Evolutionary conservation across 345 rosid genomes (phyloP), one percentile per base, ranked within the genome.

Genomic region (Cochlearia excelsa): DNA sequence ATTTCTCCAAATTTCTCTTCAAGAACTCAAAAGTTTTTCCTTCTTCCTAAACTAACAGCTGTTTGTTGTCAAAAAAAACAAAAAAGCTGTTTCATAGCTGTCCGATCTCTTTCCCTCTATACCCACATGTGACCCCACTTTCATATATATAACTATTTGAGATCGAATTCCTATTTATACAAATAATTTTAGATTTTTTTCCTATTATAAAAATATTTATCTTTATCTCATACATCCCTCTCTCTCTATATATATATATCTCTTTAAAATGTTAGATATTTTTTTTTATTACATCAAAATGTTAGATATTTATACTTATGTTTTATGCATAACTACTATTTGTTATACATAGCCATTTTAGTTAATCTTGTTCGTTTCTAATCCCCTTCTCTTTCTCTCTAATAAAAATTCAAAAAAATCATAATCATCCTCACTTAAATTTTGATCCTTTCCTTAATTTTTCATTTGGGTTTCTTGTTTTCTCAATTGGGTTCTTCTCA

Each of bases 71-170:
- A 16, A 16, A 16, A 16, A 16, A 16, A 16, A n/a, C n/a, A 16
- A 16, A 16, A 0, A 16, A 39, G 75, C 70, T 65, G 61, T 64
- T 52, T 26, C 56, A 52, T 47, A 71, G 75, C 75, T 71, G 70
- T 71, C 66, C 65, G 70, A 71, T 71, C 75, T 65, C 74, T 56
- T 26, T 46, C 38, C 23, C 67, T 16, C 23, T 16, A 16, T 16
- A 16, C 9, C 51, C 59, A 70, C 75, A 71, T 71, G 75, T 65
- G 70, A 65, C 75, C 75, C 74, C 61, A 71, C 70, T 71, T 51
- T 33, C 66, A 57, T 59, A 64, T 64, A 33, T 2, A 63, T 33
- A 69, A 54, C 62, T 57, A 50, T 61, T 61, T 61, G 56, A 69
- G 73, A 69, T 69, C 67, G 73, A 69, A 69, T 69, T 66, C 73